These are phyloP conservation scores for Saccharum officinarum DNA, from an alignment of 176 grass and related monocot species.

Conservation along the genomic window DNA sequence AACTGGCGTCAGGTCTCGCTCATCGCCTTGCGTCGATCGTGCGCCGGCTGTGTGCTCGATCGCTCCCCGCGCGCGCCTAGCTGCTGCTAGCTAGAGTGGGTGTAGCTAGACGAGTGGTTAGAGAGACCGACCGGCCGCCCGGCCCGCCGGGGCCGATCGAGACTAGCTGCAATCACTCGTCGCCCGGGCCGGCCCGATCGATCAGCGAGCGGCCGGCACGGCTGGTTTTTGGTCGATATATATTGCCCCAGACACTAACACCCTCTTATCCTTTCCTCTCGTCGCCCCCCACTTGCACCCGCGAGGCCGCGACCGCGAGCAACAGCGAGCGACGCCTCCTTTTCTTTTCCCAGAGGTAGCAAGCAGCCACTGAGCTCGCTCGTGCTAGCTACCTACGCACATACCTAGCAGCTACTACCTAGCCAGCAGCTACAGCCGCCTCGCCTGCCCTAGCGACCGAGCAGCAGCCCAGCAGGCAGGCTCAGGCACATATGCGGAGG, in stretches of 20 bases:
- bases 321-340: neutral
- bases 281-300: constrained; percentile 41
- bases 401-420: neutral
- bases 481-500: constrained; percentile 25
- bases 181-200: neutral
- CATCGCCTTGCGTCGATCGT: neutral
- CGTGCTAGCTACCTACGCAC: neutral
- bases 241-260: constrained; percentile 33
- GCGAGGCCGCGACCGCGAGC: neutral
- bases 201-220: no score
- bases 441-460: constrained; percentile 11
- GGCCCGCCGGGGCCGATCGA: neutral
- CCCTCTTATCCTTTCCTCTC: constrained; percentile 46
- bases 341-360: constrained; percentile 35
- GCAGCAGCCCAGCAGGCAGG: neutral
- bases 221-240: constrained; percentile 17
- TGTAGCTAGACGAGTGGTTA: constrained; percentile 15
- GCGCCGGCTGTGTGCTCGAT: neutral
- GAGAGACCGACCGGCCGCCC: neutral
- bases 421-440: neutral
- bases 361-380: constrained; percentile 36
- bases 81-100: neutral
- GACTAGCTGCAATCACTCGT: constrained; percentile 4
- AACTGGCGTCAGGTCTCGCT: constrained; percentile 35
- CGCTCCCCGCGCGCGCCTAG: neutral